Conservation (phyloP, 2,329 filamentous ascomycete genomes). For the Colletotrichum lini region DNA sequence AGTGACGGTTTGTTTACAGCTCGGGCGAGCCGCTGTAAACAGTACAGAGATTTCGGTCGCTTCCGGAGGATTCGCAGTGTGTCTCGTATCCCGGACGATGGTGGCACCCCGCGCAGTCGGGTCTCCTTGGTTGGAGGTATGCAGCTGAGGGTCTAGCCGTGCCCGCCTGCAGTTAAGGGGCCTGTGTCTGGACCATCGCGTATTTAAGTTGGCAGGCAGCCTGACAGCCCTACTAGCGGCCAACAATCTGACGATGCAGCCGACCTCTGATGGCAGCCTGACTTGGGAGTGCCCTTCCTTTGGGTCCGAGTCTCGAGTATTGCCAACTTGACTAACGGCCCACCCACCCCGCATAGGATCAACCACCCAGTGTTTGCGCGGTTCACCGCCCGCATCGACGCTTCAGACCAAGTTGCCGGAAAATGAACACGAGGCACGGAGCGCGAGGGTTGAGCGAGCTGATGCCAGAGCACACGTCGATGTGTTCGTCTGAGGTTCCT, state of each 20-base stretch:
- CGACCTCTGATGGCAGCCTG: constrained; percentile 4
- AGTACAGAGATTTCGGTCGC: background rate
- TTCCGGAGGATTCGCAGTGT: background rate
- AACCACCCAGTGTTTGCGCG: background rate
- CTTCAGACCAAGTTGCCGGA: background rate
- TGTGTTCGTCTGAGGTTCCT: constrained; percentile 10
- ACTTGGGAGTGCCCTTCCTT: constrained; percentile 12
- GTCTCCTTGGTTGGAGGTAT: background rate
- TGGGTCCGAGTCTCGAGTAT: constrained; percentile 3
- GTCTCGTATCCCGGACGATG: constrained; percentile 4
- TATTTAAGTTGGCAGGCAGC: background rate
- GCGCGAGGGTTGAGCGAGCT: constrained; percentile 1
- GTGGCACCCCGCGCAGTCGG: background rate
- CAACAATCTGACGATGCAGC: background rate
- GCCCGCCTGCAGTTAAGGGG: constrained; percentile 38
- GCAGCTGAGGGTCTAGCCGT: constrained; percentile 10
- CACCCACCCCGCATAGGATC: constrained; percentile 7
- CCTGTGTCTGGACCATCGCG: constrained; percentile 24
- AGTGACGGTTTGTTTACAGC: background rate
- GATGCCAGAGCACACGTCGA: background rate
- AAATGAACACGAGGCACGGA: constrained; percentile 5
- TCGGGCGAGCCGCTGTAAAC: background rate
- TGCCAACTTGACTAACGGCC: background rate
- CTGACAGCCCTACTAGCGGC: constrained; percentile 18
- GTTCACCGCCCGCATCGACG: constrained; percentile 6